phyloP scores from a whole-genome alignment of 805 yeast genomes.

The Saturnispora serradocipensis region DNA sequence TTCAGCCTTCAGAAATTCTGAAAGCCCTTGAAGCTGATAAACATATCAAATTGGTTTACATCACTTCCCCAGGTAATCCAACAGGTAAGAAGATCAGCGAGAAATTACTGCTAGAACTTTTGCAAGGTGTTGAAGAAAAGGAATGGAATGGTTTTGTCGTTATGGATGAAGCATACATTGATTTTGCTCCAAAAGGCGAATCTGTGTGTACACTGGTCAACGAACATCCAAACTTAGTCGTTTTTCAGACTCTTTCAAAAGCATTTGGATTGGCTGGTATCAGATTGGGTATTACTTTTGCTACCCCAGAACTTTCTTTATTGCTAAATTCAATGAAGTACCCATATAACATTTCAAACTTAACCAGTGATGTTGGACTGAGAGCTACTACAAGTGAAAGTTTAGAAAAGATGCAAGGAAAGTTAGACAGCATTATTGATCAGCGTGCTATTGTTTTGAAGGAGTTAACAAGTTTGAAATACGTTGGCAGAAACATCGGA shows the following conservation, averaged over 20 bases:
- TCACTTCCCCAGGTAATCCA: slow-evolving; percentile 97
- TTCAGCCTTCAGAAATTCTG: slow-evolving; percentile 50
- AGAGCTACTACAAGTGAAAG: slow-evolving; percentile 61
- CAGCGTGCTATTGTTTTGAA: slow-evolving; percentile 50
- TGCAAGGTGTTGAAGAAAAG: slow-evolving; percentile 30
- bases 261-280: slow-evolving; percentile 96
- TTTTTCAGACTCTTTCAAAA: slow-evolving; percentile 86
- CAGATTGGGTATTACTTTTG: slow-evolving; percentile 74
- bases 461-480: slow-evolving; percentile 45
- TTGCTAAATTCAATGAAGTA: slow-evolving; percentile 87
- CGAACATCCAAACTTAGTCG: slow-evolving; percentile 73
- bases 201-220: slow-evolving; percentile 74
- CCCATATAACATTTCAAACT: slow-evolving; percentile 85
- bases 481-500: slow-evolving; percentile 71
- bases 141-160: slow-evolving; percentile 72
- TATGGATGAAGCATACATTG: slow-evolving; percentile 93
- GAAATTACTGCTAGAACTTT: slow-evolving; percentile 37
- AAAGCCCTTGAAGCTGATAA: slow-evolving; percentile 45
- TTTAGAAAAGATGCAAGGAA: slow-evolving; percentile 46
- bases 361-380: slow-evolving; percentile 66
- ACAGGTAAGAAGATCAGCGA: slow-evolving; percentile 61
- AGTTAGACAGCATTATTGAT: slow-evolving; percentile 38
- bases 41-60: slow-evolving; percentile 61
- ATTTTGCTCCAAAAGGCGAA: slow-evolving; percentile 60
- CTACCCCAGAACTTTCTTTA: slow-evolving; percentile 48